Base-by-base conservation (phyloP, 176 grass and related monocot genomes). In the Triticum monococcum region DNA sequence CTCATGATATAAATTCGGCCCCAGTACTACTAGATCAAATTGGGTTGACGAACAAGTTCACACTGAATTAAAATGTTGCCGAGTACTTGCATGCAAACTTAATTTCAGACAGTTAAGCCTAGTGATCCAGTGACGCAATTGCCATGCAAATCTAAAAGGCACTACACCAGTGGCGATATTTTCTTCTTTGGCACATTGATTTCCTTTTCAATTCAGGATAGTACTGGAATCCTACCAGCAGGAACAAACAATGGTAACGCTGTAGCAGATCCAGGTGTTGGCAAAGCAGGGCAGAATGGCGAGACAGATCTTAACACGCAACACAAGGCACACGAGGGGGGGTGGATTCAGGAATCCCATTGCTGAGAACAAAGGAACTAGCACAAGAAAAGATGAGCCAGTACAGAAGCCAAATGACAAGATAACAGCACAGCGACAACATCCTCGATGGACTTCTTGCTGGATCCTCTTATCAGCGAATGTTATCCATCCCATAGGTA, bases 401-500 rank as follows among this genome's bases (percentile, higher is more conserved):
- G 1, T 64, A 61, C 46, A 65, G 17, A 36, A 89, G 73, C 62
- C 56, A 33, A 77, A 80, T 60, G 65, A 72, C 9, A 70, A 89
- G 67, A 85, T 78, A 70, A 36, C 41, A 54, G 9, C 3, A 24
- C 64, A 48, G 52, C 52, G 8, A 57, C 5, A 57, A 31, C 86
- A 65, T 62, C 84, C 36, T 84, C 59, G 54, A 77, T 31, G 1
- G 60, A 76, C 54, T 61, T 89, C 79, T 80, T 50, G 79, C 32
- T 84, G 79, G 85, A 87, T 84, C 84, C 90, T 65, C 79, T 81
- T 76, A 81, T 94, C 52, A 79, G 82, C 82, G 87, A 81, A 41
- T 96, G 90, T 61, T 93, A 98, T 87, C 82, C 86, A 59, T 95
- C 86, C 12, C 88, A 94, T 79, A 91, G 88, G 80, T 96, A 92